Percentiles rank a stretch among this genome's conserved stretches.
phyloP scores from a whole-genome alignment of 495 filamentous ascomycete genomes.

The Penicillium canariense region DNA sequence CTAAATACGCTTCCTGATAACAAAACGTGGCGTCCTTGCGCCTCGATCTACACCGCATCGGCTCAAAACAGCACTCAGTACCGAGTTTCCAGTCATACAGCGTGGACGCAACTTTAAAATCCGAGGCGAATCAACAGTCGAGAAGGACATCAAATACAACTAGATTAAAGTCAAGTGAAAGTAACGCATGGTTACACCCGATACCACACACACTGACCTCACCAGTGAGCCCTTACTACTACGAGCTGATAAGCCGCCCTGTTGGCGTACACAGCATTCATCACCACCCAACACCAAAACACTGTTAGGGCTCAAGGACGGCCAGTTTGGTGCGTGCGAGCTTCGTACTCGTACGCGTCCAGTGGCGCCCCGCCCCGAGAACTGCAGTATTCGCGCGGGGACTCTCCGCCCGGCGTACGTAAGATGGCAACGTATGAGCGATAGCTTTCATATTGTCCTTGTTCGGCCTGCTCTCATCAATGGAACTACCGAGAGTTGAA shows the following conservation, averaged over 20 bases:
- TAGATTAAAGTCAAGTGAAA: neutral
- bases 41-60: neutral
- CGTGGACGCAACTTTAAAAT: neutral
- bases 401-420: conserved; percentile 24
- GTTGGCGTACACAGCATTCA: neutral
- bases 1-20: neutral
- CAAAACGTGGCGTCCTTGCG: neutral
- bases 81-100: conserved; percentile 1
- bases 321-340: conserved; percentile 11
- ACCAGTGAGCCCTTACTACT: neutral
- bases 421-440: conserved; percentile 17
- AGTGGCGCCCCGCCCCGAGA: conserved; percentile 26
- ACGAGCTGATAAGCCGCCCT: too few species aligned
- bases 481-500: neutral
- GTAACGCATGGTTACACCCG: neutral
- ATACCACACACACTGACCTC: neutral
- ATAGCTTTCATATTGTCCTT: neutral
- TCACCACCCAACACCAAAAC: neutral
- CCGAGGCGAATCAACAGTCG: neutral
- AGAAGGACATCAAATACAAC: too few species aligned
- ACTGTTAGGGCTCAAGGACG: neutral
- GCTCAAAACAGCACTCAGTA: conserved; percentile 7
- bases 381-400: conserved; percentile 16
- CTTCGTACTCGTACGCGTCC: conserved; percentile 31
- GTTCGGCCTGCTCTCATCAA: neutral